These are phyloP conservation scores for Friedmanniomyces simplex DNA, from an alignment of 495 filamentous ascomycete genomes.

Conservation along the genomic window DNA sequence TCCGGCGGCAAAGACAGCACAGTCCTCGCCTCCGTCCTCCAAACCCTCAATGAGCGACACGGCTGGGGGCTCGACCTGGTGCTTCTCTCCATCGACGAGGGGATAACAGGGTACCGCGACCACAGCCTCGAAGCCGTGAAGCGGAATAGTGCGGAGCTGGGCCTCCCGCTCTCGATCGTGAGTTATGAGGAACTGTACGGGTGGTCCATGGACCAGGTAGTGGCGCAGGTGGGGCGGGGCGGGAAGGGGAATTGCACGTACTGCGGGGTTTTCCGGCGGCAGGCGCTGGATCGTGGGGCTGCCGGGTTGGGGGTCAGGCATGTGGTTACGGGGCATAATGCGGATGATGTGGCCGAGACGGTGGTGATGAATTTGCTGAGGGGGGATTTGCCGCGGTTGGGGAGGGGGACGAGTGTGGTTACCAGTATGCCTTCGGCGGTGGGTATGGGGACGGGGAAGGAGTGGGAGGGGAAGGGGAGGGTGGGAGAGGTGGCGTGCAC, in stretches of 20 bases:
- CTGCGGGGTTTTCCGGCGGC: slow-evolving; percentile 89
- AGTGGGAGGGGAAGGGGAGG: background rate
- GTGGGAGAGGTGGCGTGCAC: slow-evolving; percentile 16
- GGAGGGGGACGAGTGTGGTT: slow-evolving; percentile 83
- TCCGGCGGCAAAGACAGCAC: slow-evolving; percentile 98
- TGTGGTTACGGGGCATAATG: slow-evolving; percentile 96
- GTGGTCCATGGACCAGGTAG: slow-evolving; percentile 99
- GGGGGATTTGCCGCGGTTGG: slow-evolving; percentile 78
- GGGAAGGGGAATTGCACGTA: slow-evolving; percentile 99
- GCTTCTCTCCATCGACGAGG: slow-evolving; percentile 88
- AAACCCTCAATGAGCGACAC: slow-evolving; percentile 85
- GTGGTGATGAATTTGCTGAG: slow-evolving; percentile 93
- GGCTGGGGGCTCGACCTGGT: slow-evolving; percentile 77
- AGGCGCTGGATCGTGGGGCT: slow-evolving; percentile 88
- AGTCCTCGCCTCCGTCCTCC: slow-evolving; percentile 85
- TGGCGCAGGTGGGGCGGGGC: slow-evolving; percentile 83
- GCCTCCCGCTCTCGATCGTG: slow-evolving; percentile 81
- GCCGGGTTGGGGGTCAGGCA: slow-evolving; percentile 79
- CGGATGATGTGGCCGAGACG: slow-evolving; percentile 96
- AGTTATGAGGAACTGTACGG: slow-evolving; percentile 93
- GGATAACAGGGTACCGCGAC: slow-evolving; percentile 92
- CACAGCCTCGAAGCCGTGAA: slow-evolving; percentile 94
- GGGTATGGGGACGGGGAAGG: slow-evolving; percentile 39
- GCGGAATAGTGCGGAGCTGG: slow-evolving; percentile 80
- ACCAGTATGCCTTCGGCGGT: slow-evolving; percentile 49